Evolutionary conservation across 306 rosid species (phyloP), one percentile per base, ranked within the genome.

Genomic region (Malus fusca): DNA sequence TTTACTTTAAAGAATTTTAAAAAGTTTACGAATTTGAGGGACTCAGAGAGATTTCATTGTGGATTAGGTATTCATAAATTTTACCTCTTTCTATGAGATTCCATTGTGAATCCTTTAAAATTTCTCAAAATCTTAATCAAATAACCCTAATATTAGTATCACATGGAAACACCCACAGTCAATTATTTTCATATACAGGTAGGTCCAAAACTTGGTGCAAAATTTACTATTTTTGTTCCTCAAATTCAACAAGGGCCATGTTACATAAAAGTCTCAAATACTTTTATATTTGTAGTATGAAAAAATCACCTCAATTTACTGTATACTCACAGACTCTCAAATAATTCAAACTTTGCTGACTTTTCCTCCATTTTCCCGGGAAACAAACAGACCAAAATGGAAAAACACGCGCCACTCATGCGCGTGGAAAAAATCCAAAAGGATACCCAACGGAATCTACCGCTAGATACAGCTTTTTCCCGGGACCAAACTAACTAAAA

Each of bases 401-500:
- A 48, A 43, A 4, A 10, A 19, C 67, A 76, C 81, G 75, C 44
- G 33, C 59, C 12, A 1, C 4, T 5, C 37, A 5, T 3, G 62
- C 35, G 71, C 48, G 84, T 44, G 71, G 71, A 14, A 4, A 13
- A 13, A 48, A 1, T 15, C 2, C 21, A 15, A 15, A 48, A 48
- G 55, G 6, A 13, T 17, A 37, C 21, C n/a, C n/a, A 7, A 1
- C 53, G 19, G 22, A 37, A 56, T 25, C 2, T 5, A 3, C 15
- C 44, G 3, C 14, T 23, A 2, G 53, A 7, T 55, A 4, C 40
- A 12, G 1, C 68, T 22, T 43, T 64, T 33, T 60, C 53, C 75
- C 58, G 35, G 48, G 33, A 11, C 69, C 12, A 72, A 77, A 83
- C 31, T 76, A 83, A 77, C 84, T 68, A 82, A 80, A 80, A 63